Percentiles rank a stretch among this genome's conserved stretches.
phyloP scores from a whole-genome alignment of 2,329 filamentous ascomycete species.

The Ceratocystis ficicola region DNA sequence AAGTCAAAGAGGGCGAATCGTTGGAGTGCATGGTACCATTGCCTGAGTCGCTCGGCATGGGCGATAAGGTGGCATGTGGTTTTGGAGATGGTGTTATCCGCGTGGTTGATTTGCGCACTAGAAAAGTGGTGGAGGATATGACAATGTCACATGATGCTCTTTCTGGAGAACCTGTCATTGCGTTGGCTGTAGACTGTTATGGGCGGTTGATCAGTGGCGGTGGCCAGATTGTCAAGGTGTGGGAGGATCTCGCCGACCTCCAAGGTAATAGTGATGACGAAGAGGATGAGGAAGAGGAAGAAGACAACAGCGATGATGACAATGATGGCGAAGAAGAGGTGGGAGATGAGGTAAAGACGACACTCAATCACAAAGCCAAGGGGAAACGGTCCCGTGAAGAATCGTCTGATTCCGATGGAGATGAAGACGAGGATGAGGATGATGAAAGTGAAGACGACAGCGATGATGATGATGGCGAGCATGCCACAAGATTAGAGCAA shows the following conservation, averaged over 20 bases:
- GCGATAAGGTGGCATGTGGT: conserved; percentile 68
- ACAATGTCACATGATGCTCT: conserved; percentile 65
- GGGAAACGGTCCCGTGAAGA: conserved; percentile 11
- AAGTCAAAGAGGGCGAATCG: conserved; percentile 45
- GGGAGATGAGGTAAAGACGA: conserved; percentile 25
- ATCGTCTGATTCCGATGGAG: conserved; percentile 31
- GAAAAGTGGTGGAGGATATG: conserved; percentile 46
- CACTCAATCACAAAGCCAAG: conserved; percentile 20
- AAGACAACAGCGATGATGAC: conserved; percentile 33
- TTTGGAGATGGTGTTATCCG: conserved; percentile 68
- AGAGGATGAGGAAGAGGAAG: conserved; percentile 38
- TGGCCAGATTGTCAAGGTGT: conserved; percentile 76
- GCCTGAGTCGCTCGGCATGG: conserved; percentile 33
- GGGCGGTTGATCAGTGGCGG: conserved; percentile 84
- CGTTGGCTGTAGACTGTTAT: conserved; percentile 69
- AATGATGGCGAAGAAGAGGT: conserved; percentile 28
- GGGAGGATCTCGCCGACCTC: conserved; percentile 62
- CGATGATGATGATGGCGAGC: conserved; percentile 27
- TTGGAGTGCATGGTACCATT: conserved; percentile 39
- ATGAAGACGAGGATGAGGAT: conserved; percentile 33
- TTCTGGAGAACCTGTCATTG: conserved; percentile 59
- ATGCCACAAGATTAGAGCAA: conserved; percentile 25
- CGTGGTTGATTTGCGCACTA: conserved; percentile 54
- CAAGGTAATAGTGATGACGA: conserved; percentile 36
- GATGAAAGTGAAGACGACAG: conserved; percentile 35